Evolutionary conservation across 768 basidiomycete genomes (phyloP), one percentile per base, ranked within the genome.

Genomic region (Mycena rebaudengoi): DNA sequence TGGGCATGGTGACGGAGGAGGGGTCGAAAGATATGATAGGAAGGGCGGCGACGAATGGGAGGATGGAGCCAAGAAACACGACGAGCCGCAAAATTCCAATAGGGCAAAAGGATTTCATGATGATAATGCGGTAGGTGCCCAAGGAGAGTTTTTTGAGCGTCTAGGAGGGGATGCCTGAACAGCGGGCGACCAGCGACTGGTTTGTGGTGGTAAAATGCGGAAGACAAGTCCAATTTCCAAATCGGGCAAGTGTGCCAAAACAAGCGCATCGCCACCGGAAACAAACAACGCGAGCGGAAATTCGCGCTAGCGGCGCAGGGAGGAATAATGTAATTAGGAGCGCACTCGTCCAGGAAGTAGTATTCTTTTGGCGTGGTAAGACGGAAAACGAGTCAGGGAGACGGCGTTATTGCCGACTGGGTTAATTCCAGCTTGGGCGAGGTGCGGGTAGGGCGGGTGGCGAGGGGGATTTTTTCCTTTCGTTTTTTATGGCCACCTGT

Each of bases 41-140:
- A 67, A 74, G 49, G 75, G 83, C 65, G 72, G 65, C 48, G 74
- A 78, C 43, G 78, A 78, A 30, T 64, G 76, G 21, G 76, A 81
- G 32, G 74, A 79, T 30, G 73, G 73, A 66, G 74, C 82, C 41
- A 78, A 83, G 18, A 74, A 76, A 50, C 74, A 74, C 25, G 57
- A 71, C n/a, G 56, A 64, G 62, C 26, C 69, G 55, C 46, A 70
- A 49, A 44, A 81, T 80, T 28, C 74, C 70, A 45, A 73, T 72
- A 65, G 35, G 55, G 53, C 35, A 48, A 33, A 39, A 26, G 32
- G 39, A 35, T 37, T 21, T 55, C 71, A 79, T 80, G 65, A 75
- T 75, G 49, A 78, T 80, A 16, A 78, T 77, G 63, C 75, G 75
- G 64, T 78, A 80, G 74, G 71, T 71, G 74, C n/a, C n/a, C n/a